phyloP scores from a whole-genome alignment of 2,329 filamentous ascomycete species.

The Anisogramma anomala region DNA sequence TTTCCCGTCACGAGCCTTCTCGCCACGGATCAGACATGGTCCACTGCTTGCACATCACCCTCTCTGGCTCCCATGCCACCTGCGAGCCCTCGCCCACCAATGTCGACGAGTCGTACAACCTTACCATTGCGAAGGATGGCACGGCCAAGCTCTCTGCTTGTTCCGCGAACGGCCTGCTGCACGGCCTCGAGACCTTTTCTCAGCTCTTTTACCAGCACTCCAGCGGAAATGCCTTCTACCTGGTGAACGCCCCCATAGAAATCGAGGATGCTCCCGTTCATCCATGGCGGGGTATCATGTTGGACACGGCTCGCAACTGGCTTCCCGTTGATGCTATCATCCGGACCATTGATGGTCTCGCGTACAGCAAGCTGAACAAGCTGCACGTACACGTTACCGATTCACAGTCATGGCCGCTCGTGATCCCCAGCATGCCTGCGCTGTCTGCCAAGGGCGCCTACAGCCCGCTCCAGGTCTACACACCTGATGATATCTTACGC shows the following conservation, averaged over 20 bases:
- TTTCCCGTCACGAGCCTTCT: constrained; percentile 52
- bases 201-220: constrained; percentile 72
- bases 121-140: constrained; percentile 48
- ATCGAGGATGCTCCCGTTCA: constrained; percentile 68
- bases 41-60: constrained; percentile 47
- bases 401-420: constrained; percentile 75
- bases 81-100: constrained; percentile 46
- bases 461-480: constrained; percentile 54
- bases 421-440: constrained; percentile 63
- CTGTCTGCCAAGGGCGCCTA: constrained; percentile 67
- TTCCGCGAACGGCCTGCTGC: constrained; percentile 57
- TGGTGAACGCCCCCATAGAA: constrained; percentile 54
- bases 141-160: constrained; percentile 50
- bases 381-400: constrained; percentile 75
- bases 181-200: constrained; percentile 63
- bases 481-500: constrained; percentile 46
- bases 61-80: constrained; percentile 45
- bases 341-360: constrained; percentile 62
- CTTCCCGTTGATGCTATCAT: constrained; percentile 57
- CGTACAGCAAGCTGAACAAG: constrained; percentile 74
- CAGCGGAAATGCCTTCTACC: constrained; percentile 49
- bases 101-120: constrained; percentile 65
- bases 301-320: constrained; percentile 67
- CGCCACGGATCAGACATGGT: constrained; percentile 35
- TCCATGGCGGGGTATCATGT: constrained; percentile 63